Percentiles rank a stretch among this genome's conserved stretches.
phyloP scores from a whole-genome alignment of 768 basidiomycete genomes.

The Lentinus tigrinus region DNA sequence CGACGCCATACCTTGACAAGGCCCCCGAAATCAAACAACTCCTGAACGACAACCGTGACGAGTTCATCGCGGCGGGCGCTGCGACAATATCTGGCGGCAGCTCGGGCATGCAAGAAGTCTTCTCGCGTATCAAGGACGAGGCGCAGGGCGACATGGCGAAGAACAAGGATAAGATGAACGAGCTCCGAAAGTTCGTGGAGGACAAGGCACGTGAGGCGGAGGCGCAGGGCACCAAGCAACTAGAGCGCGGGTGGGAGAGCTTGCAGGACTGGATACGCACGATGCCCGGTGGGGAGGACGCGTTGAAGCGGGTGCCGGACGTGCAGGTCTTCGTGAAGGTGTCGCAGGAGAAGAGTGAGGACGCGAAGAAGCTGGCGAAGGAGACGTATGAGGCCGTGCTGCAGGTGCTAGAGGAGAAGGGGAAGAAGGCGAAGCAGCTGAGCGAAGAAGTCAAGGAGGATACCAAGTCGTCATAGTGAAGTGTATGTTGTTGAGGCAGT shows the following conservation, averaged over 20 bases:
- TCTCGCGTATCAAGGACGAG: constrained; percentile 25
- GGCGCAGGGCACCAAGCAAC: constrained; percentile 5
- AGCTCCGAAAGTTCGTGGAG: constrained; percentile 28
- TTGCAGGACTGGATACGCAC: constrained; percentile 27
- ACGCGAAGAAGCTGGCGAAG: constrained; percentile 30
- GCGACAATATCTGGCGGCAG: constrained; percentile 9
- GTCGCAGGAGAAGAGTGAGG: constrained; percentile 25
- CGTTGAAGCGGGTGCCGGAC: constrained; percentile 26
- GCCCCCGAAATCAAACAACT: constrained; percentile 28
- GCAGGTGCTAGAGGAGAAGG: constrained; percentile 32
- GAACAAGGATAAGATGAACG: constrained; percentile 29
- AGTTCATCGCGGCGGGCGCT: constrained; percentile 24
- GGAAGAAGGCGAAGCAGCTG: constrained; percentile 28
- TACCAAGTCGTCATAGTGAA: background rate
- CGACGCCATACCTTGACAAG: constrained; percentile 28
- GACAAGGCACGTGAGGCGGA: constrained; percentile 28
- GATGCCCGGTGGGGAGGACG: constrained; percentile 30
- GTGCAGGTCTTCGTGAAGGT: constrained; percentile 25
- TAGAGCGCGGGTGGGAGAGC: constrained; percentile 23
- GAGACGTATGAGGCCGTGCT: constrained; percentile 32
- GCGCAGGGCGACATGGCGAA: constrained; percentile 21
- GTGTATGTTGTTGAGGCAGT: no score
- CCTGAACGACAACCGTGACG: constrained; percentile 26
- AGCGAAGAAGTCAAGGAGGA: constrained; percentile 25
- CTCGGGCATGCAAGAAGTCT: constrained; percentile 23